These are phyloP conservation scores for Chimonanthus praecox DNA, from an alignment of 164 flowering plant genomes.

Conservation along the genomic window DNA sequence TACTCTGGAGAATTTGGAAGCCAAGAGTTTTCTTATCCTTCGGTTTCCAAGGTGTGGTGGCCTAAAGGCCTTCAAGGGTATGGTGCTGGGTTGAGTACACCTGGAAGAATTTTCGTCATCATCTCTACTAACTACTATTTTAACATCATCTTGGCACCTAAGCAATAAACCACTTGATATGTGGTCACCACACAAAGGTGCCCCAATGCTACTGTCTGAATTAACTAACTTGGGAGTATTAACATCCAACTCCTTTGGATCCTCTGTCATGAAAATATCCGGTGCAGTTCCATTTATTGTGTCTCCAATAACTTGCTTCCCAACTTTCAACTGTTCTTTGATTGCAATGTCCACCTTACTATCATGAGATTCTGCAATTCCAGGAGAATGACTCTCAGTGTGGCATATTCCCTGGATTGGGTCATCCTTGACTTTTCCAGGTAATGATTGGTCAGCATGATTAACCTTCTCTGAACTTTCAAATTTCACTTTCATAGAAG, in stretches of 20 bases:
- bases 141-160: slow-evolving; percentile 37
- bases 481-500: slow-evolving; percentile 32
- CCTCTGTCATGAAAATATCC: slow-evolving; percentile 27
- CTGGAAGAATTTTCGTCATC: slow-evolving; percentile 90
- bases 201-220: slow-evolving; percentile 48
- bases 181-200: slow-evolving; percentile 30
- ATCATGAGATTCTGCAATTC: slow-evolving; percentile 17
- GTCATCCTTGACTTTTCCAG: slow-evolving; percentile 26
- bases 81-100: slow-evolving; percentile 56
- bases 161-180: slow-evolving; percentile 32
- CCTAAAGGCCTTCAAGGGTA: slow-evolving; percentile 35
- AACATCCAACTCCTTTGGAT: slow-evolving; percentile 28
- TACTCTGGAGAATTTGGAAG: slow-evolving; percentile 57
- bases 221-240: slow-evolving; percentile 44
- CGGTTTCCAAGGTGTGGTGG: slow-evolving; percentile 51
- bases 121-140: slow-evolving; percentile 62
- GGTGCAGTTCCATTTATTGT: slow-evolving; percentile 14
- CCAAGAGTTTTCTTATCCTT: slow-evolving; percentile 60
- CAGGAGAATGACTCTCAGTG: slow-evolving; percentile 22
- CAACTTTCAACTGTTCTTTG: slow-evolving; percentile 18
- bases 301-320: slow-evolving; percentile 19
- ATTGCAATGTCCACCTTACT: slow-evolving; percentile 27
- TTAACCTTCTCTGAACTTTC: slow-evolving; percentile 32
- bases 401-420: slow-evolving; percentile 5
- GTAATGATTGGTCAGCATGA: slow-evolving; percentile 27